Base-by-base conservation (phyloP, 2,329 filamentous ascomycete species). In the Diplodia seriata region DNA sequence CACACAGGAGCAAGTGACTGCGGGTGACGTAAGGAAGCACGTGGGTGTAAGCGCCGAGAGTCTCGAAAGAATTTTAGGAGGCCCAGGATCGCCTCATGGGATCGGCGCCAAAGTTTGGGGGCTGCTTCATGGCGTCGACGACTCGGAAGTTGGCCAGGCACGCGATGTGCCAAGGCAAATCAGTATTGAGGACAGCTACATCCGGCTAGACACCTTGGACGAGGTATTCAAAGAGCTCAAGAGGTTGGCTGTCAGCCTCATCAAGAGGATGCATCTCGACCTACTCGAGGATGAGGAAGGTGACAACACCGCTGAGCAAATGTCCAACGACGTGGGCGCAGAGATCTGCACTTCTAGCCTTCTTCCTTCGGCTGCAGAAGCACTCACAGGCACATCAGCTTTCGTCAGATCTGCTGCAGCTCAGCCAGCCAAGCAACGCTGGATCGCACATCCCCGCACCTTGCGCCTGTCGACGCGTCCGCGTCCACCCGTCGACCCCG, bases 151-250 rank as follows among this genome's bases (percentile, higher is more conserved):
- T 20, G 88, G 89, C 61, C 84, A 89, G 70, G 90, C 89, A 1
- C 87, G 87, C 72, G 86, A 89, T 54, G 79, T 96, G 1, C 94
- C 94, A 0, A 89, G 88, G 1, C 94, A 97, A 78, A 96, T 98
- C 76, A 95, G 92, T 77, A 95, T 98, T 70, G 94, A 98, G 76
- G 94, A 98, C 79, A 95, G 93, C 18, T 98, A 97, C 76, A 85
- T 87, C 29, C 87, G 89, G 0, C 82, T 97, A 1, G 86, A 90
- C 71, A 88, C 84, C 0, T 76, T 90, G 63, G 78, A 86, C 0
- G 85, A 89, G 68, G 87, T 96, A 36, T 80, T 82, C 51, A 87
- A 86, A 70, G 90, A 96, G 78, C 82, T 97, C 50, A 79, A 82
- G n/a, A 84, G 86, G 69, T 81, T 97, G 2, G 85, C 90, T 0